Evolutionary conservation across 805 yeast genomes (phyloP), one percentile per base, ranked within the genome.

Genomic region (Starmerella vaccinii): DNA sequence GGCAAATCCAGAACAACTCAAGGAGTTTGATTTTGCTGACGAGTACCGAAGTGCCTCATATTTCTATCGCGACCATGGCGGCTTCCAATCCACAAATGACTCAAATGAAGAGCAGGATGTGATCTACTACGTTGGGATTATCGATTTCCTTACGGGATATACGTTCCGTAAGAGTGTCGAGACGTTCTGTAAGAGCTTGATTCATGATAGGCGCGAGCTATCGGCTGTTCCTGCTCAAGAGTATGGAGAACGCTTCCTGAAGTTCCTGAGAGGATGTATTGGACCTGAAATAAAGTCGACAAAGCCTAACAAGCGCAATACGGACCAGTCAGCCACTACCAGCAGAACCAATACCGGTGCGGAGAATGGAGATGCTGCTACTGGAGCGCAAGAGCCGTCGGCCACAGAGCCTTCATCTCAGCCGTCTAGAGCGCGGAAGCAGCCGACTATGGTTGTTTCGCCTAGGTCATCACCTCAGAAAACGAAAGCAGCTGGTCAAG

Each of bases 141-240:
- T 92, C 56, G 98, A 92, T 63, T 90, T 95, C 67, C 71, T 92
- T 58, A 92, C 98, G 0, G 78, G 63, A 8, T 67, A 68, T 50
- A 63, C 61, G 15, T 66, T 81, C 21, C 69, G 79, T 57, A 92
- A 92, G 64, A 75, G 76, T 56, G 65, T 88, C 42, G 98, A 92
- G 63, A 90, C 97, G 0, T 77, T 85, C 55, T 83, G 88, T 80
- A 76, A 95, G 64, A 74, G 84, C 15, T 59, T 92, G 23, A 76
- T 76, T 33, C 84, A 86, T 61, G 75, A 80, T 35, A 70, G 89
- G 49, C 74, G 74, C 40, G 75, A 81, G 3, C 80, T 94, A 2
- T 84, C 95, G 58, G 94, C 98, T 0, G 73, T 92, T 12, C 97
- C 99, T 0, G 89, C 97, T 0, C 61, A 62, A 5, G 97, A 89